These are phyloP conservation scores for Rhodotorula sphaerocarpa DNA, from an alignment of 768 basidiomycete species.

Conservation along the genomic window DNA sequence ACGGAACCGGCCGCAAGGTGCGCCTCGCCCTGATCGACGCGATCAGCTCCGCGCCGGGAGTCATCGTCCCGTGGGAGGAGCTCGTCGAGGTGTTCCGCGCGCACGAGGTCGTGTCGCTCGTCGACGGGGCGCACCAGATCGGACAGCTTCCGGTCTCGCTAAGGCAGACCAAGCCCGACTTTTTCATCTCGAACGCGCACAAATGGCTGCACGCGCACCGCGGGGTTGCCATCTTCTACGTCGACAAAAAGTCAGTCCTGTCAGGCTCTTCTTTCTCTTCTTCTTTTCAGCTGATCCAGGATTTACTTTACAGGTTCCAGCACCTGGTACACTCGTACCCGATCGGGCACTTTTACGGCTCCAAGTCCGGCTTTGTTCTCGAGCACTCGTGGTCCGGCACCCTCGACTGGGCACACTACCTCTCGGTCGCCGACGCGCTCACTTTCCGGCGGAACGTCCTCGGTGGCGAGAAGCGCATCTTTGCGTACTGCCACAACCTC, in stretches of 20 bases:
- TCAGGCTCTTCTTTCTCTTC: not conserved
- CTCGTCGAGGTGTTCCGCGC: constrained; percentile 41
- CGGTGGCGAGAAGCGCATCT: constrained; percentile 68
- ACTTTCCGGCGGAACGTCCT: constrained; percentile 60
- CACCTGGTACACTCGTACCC: constrained; percentile 27
- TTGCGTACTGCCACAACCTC: constrained; percentile 59
- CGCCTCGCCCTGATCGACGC: constrained; percentile 42
- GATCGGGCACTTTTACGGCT: constrained; percentile 11
- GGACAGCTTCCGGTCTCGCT: constrained; percentile 44
- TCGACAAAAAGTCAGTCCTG: constrained; percentile 23
- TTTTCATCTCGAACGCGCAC: constrained; percentile 40
- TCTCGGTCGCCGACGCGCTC: constrained; percentile 50
- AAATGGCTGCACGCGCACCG: constrained; percentile 36
- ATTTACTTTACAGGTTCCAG: constrained; percentile 3
- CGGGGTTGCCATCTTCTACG: constrained; percentile 31
- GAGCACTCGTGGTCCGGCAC: constrained; percentile 39
- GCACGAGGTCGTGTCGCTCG: constrained; percentile 41
- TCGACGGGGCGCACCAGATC: constrained; percentile 46
- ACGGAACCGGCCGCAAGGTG: constrained; percentile 31
- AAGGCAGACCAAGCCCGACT: constrained; percentile 40
- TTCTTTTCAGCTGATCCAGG: not conserved
- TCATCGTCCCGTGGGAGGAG: constrained; percentile 41
- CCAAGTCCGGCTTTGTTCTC: constrained; percentile 1
- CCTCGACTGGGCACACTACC: constrained; percentile 39
- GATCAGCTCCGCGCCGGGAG: constrained; percentile 43